Evolutionary conservation across 805 yeast species (phyloP).

Genomic region (Cyberlindnera mycetangii): DNA sequence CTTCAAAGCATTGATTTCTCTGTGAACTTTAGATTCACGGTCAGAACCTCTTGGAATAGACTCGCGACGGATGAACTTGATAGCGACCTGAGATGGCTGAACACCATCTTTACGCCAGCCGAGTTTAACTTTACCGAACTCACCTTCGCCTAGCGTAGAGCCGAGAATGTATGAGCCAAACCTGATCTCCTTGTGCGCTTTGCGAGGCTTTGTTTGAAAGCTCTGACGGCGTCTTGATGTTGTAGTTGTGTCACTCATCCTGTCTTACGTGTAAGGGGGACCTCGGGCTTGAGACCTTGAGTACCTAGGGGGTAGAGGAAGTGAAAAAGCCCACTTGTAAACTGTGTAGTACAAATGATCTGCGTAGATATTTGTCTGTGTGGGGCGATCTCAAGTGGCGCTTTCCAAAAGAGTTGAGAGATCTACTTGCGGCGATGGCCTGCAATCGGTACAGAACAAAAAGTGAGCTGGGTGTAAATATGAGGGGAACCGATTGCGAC

Average conservation of each 20-base stretch:
- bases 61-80: slow-evolving; percentile 85
- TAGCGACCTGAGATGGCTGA: slow-evolving; percentile 77
- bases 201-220: slow-evolving; percentile 25
- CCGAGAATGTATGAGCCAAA: slow-evolving; percentile 92
- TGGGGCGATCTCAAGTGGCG: background rate
- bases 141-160: slow-evolving; percentile 95
- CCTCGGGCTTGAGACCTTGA: too few relatives aligned
- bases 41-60: slow-evolving; percentile 84
- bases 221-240: slow-evolving; percentile 27
- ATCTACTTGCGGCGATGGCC: background rate
- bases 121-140: slow-evolving; percentile 94
- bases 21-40: slow-evolving; percentile 81
- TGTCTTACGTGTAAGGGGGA: background rate
- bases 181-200: slow-evolving; percentile 62
- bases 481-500: too few relatives aligned
- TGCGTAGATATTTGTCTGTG: background rate
- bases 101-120: slow-evolving; percentile 91
- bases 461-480: background rate
- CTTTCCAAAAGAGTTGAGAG: background rate
- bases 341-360: background rate
- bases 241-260: slow-evolving; percentile 11
- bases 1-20: slow-evolving; percentile 90
- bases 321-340: too few relatives aligned
- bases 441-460: background rate
- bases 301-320: too few relatives aligned